Base-by-base conservation (phyloP, 2,329 filamentous ascomycete species). In the Fusarium abutilonis region DNA sequence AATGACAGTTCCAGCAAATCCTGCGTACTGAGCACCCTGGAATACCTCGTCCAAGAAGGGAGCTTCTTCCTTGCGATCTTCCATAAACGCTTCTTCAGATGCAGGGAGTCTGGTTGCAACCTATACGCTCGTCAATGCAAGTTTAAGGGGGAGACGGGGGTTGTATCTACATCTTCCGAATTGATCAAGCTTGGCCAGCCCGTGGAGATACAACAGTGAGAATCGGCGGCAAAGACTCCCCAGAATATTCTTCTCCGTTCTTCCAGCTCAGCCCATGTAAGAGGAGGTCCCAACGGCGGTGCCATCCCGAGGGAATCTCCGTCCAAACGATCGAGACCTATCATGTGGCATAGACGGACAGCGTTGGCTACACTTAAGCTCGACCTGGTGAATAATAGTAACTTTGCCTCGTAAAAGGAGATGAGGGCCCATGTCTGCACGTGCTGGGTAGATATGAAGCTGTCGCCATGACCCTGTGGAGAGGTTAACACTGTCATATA, bases 151-250 rank as follows among this genome's bases (percentile, higher is more conserved):
- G 23, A 26, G 7, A 9, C 4, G 5, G 39, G 14, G 4, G n/a
- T 23, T 15, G 4, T 36, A 67, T 76, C 68, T 67, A 83, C 84
- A 62, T 96, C 91, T 71, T 81, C 80, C 55, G 91, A 84, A 62
- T 96, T 88, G 38, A 97, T 87, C 23, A 88, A 79, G 79, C 91
- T 89, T 0, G 93, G 92, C 93, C 93, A 97, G 3, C 93, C 93
- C 4, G 93, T 96, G 11, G 92, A 92, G 47, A 96, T 91, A 69
- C 90, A 92, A 3, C 91, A 89, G 76, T 96, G 96, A 23, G 91
- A 85, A 73, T 97, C 93, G 38, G 91, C 83, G 65, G 88, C 90
- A 70, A 94, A 97, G 1, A 88, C 84, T 64, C 89, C 86, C 94
- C 94, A 97, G 68, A 97, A 96, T 0, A 90, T 88, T 64, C 94